Base-by-base conservation (phyloP, 2,329 filamentous ascomycete species). In the Akanthomyces muscarius region DNA sequence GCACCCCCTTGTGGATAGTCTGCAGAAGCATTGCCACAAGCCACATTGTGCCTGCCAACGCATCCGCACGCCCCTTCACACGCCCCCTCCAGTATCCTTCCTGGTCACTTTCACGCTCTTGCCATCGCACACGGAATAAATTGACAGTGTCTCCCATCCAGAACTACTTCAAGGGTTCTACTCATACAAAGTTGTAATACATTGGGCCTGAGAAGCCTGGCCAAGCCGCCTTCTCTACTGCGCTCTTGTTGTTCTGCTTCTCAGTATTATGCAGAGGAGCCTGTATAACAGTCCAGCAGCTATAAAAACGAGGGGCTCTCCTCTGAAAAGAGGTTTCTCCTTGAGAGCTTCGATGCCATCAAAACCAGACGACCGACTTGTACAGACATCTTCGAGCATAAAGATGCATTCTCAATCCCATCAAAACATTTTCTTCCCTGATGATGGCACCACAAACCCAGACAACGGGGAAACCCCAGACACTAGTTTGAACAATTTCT, bases 121-220 rank as follows among this genome's bases (percentile, higher is more conserved):
- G n/a, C 44, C 55, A 48, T 38, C 28, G 30, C 44, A 58, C 30
- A 58, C 14, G 44, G 14, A 58, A 58, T 58, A 58, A 58, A 58
- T 23, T 36, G 55, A 14, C 21, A 28, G 21, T 25, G 55, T 25
- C 30, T 48, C 55, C 55, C 55, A 58, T 41, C 41, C 44, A n/a
- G 30, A 58, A 44, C 48, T 50, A 7, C 5, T 58, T 58, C 30
- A 38, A 50, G 21, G 2, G 30, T 48, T 38, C 38, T 48, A 23
- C 30, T n/a, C 44, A 28, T n/a, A 28, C 30, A 58, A 41, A 48
- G 30, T 30, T 50, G 55, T 50, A 28, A 58, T 48, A 58, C 55
- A 3, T 50, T 38, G 30, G 42, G 44, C 55, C 25, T n/a, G 14
- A 21, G 21, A 33, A n/a, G 16, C 3, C 25, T 36, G 48, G 55